Evolutionary conservation across 2,329 filamentous ascomycete species (phyloP).

Genomic region (Colletotrichum caudatum): DNA sequence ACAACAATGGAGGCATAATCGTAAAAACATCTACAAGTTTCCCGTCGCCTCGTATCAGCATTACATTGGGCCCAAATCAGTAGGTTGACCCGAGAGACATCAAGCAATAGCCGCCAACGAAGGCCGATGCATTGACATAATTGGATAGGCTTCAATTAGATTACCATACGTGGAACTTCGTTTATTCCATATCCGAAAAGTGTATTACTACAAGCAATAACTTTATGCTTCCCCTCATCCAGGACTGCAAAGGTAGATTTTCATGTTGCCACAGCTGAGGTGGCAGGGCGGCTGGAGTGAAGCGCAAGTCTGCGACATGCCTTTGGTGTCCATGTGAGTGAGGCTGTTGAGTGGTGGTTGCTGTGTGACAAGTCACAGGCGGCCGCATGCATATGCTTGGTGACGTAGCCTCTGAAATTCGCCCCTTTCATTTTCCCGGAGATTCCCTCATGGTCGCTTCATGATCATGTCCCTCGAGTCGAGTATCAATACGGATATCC

Average conservation of each 20-base stretch:
- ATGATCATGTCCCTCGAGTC: neutral
- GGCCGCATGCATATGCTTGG: conserved; percentile 31
- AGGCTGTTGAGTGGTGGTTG: conserved; percentile 30
- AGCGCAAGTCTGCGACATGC: conserved; percentile 7
- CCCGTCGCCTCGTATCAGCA: neutral
- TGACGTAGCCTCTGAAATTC: conserved; percentile 24
- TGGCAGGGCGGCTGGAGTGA: conserved; percentile 15
- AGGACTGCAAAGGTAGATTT: conserved; percentile 10
- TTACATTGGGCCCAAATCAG: neutral
- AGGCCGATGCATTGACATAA: neutral
- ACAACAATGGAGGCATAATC: neutral
- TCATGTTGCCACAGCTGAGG: conserved; percentile 21
- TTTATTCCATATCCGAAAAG: neutral
- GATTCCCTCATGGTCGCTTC: neutral
- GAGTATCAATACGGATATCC: neutral
- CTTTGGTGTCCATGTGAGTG: conserved; percentile 15
- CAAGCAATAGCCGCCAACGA: neutral
- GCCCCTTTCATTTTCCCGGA: neutral
- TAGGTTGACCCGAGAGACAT: neutral
- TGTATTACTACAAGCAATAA: neutral
- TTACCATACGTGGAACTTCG: conserved; percentile 10
- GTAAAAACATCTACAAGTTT: neutral
- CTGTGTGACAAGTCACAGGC: conserved; percentile 28
- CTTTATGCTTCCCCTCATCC: conserved; percentile 13
- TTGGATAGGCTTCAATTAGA: neutral